Base-by-base conservation (phyloP, 441 rosid genomes). In the Pelargonium fulgidum region DNA sequence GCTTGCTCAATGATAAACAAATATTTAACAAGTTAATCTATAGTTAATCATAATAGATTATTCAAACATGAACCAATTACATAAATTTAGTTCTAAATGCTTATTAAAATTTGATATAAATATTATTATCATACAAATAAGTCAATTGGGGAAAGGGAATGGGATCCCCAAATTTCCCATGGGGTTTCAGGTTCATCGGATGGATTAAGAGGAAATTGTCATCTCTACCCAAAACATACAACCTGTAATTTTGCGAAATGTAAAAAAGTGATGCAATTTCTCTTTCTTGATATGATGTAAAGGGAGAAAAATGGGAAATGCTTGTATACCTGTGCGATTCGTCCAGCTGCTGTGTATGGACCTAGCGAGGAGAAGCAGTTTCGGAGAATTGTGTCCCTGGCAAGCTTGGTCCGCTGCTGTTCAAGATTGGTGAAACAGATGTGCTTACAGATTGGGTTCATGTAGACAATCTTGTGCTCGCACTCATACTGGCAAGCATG, bases 281-380 rank as follows among this genome's bases (percentile, higher is more conserved):
- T 62, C 70, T 24, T 17, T 22, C 39, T 47, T 69, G 64, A 8
- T 42, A 44, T 67, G 67, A 6, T 78, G 54, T 73, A 39, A 39
- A 83, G 85, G 80, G 81, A 86, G 78, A 80, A 81, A 69, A 82
- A 70, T 0, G 82, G 86, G 16, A 84, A 86, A 68, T 64, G 77
- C 67, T 78, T 91, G 47, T 89, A 86, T 66, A 88, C 99, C 0
- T 91, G 96, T 78, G 92, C 93, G 0, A 64, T 93, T 44, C 96
- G 97, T 66, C 97, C 97, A 41, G 97, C 96, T 61, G 98, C 96
- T 62, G 88, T 93, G 50, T 91, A 93, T 70, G 97, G 97, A 69
- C 98, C 92, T 0, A 95, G 98, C 3, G 96, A 93, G 84, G 96
- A 91, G 72, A 83, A 96, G 64, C 99, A 89, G 80, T 75, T 93